phyloP scores from a whole-genome alignment of 2,329 filamentous ascomycete species.

The Colletotrichum orbiculare region DNA sequence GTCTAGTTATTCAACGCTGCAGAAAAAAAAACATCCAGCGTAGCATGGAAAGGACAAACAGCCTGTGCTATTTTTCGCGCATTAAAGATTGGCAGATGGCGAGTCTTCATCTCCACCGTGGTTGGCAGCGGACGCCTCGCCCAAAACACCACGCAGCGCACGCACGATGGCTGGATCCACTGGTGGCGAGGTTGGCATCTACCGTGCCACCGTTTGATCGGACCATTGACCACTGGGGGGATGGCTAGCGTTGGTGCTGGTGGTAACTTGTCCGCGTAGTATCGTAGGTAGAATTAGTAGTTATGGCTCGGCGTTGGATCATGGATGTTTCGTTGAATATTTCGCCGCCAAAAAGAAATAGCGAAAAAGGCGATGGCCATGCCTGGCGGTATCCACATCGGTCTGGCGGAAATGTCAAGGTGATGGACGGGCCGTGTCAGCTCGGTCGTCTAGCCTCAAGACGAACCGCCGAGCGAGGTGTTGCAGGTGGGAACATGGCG shows the following conservation, averaged over 20 bases:
- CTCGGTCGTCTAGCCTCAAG: background rate
- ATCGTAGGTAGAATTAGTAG: too few relatives aligned
- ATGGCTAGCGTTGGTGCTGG: background rate
- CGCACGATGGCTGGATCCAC: slow-evolving; percentile 13
- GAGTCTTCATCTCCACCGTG: slow-evolving; percentile 20
- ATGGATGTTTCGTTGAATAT: slow-evolving; percentile 2
- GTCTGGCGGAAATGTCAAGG: slow-evolving; percentile 7
- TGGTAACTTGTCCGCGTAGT: slow-evolving; percentile 2
- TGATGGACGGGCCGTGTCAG: background rate
- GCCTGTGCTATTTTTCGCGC: background rate
- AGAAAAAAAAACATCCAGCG: background rate
- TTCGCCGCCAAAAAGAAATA: background rate
- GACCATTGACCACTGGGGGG: too few relatives aligned
- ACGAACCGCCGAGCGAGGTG: background rate
- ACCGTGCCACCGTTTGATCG: too few relatives aligned
- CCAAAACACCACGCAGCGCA: background rate
- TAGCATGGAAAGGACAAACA: background rate
- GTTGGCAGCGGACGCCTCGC: slow-evolving; percentile 12
- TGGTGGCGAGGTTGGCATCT: slow-evolving; percentile 13
- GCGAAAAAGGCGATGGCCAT: too few relatives aligned
- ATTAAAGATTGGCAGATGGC: background rate
- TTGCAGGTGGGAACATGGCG: too few relatives aligned
- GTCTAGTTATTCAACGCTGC: background rate
- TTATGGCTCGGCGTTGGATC: background rate
- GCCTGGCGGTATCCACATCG: slow-evolving; percentile 15